These are phyloP conservation scores for Venturiaceae sp. DNA, from an alignment of 2,329 filamentous ascomycete species.

Conservation along the genomic window DNA sequence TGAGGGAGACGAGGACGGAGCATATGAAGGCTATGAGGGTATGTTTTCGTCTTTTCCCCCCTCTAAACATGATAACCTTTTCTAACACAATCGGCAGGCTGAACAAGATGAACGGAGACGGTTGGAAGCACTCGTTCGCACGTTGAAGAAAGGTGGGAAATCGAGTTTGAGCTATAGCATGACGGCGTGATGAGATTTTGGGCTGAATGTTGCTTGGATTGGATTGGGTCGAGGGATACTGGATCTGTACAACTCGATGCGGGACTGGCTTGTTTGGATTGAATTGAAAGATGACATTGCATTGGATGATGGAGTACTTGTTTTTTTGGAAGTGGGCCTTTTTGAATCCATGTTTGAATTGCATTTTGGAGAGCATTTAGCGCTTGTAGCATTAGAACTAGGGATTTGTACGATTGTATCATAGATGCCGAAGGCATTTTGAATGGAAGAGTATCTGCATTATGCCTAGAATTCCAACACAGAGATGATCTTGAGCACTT, in stretches of 20 bases:
- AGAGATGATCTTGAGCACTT: too few relatives aligned
- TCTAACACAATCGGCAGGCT: conserved; percentile 35
- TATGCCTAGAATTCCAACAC: too few relatives aligned
- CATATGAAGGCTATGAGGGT: conserved; percentile 56
- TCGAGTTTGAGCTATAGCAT: conserved; percentile 20
- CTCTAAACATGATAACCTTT: background rate
- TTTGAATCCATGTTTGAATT: background rate
- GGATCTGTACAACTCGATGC: background rate
- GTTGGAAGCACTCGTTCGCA: conserved; percentile 54
- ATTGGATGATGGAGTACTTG: background rate
- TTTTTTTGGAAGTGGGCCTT: background rate
- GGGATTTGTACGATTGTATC: background rate
- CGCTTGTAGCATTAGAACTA: background rate
- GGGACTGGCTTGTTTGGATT: background rate
- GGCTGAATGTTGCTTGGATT: background rate
- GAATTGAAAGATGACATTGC: background rate
- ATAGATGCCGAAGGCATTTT: too few relatives aligned
- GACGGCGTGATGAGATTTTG: background rate
- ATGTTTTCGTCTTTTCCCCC: conserved; percentile 21
- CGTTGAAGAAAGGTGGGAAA: conserved; percentile 30
- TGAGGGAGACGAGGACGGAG: conserved; percentile 61
- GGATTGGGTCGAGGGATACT: too few relatives aligned
- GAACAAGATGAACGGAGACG: conserved; percentile 63
- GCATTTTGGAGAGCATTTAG: background rate
- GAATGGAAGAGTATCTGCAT: too few relatives aligned